phyloP scores from a whole-genome alignment of 495 filamentous ascomycete genomes.

The Neurospora hispaniola region DNA sequence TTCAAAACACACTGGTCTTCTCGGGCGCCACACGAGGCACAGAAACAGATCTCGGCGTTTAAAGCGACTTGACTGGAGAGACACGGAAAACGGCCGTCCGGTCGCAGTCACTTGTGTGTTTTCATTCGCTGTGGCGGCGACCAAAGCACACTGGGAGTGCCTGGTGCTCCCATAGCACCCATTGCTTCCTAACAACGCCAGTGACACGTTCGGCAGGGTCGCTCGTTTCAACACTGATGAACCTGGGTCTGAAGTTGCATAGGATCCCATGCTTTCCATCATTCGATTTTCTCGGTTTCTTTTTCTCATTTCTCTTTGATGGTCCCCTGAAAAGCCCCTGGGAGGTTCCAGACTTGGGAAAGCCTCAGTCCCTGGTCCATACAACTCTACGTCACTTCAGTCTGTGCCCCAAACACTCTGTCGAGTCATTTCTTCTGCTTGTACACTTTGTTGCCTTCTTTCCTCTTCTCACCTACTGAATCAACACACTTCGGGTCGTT shows the following conservation, averaged over 20 bases:
- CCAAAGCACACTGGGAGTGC: background rate
- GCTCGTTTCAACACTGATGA: background rate
- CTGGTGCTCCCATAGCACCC: background rate
- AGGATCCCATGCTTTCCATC: conserved; percentile 5
- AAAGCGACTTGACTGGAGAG: background rate
- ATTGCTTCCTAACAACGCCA: background rate
- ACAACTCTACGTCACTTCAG: background rate
- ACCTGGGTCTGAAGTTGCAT: conserved; percentile 1
- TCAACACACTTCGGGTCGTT: background rate
- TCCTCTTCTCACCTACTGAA: conserved; percentile 1
- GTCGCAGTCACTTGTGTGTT: background rate
- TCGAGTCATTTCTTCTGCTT: conserved; percentile 13
- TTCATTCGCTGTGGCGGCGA: background rate
- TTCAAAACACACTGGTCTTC: background rate
- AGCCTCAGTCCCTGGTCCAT: background rate
- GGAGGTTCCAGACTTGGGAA: conserved; percentile 9
- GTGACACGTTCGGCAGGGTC: background rate
- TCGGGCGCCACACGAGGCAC: background rate
- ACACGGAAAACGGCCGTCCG: background rate
- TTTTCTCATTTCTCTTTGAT: background rate
- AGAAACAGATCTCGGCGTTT: background rate
- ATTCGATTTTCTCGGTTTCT: background rate
- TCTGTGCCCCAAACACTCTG: conserved; percentile 2
- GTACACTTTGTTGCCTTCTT: conserved; percentile 3
- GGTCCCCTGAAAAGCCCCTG: conserved; percentile 8